phyloP scores from a whole-genome alignment of 2,329 filamentous ascomycete genomes.

The Penicillium sp. region DNA sequence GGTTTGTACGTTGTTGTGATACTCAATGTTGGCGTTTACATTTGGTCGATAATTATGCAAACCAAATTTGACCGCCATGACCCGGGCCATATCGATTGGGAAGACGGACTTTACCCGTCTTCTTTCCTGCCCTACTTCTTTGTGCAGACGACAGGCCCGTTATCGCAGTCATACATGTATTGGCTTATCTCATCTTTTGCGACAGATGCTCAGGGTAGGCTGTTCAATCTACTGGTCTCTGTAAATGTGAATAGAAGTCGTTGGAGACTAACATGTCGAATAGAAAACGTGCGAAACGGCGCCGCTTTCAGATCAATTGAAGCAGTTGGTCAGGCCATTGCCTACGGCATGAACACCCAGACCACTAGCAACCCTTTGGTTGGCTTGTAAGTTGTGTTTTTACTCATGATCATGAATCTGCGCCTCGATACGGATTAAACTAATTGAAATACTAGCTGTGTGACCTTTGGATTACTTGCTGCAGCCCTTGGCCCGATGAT shows the following conservation, averaged over 20 bases:
- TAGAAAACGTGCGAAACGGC: slow-evolving; percentile 49
- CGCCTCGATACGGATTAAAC: neutral
- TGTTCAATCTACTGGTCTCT: neutral
- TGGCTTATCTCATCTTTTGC: slow-evolving; percentile 51
- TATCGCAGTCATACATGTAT: slow-evolving; percentile 53
- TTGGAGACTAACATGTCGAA: slow-evolving; percentile 8
- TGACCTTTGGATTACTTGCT: slow-evolving; percentile 46
- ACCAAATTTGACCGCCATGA: slow-evolving; percentile 42
- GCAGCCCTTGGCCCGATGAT: slow-evolving; percentile 44
- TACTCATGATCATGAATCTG: neutral
- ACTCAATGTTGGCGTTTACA: slow-evolving; percentile 55
- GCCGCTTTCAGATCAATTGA: slow-evolving; percentile 49
- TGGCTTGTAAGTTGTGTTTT: slow-evolving; percentile 42
- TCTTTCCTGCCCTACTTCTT: slow-evolving; percentile 56
- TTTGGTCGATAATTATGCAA: slow-evolving; percentile 57
- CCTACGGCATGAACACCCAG: slow-evolving; percentile 50
- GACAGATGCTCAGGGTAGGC: slow-evolving; percentile 45
- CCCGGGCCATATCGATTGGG: slow-evolving; percentile 54
- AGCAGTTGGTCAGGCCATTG: slow-evolving; percentile 47
- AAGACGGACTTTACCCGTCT: slow-evolving; percentile 47
- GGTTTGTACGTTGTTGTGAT: slow-evolving; percentile 52
- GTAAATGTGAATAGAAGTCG: neutral
- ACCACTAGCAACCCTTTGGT: slow-evolving; percentile 42
- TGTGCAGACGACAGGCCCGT: slow-evolving; percentile 49
- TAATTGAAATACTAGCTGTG: slow-evolving; percentile 35